Evolutionary conservation across 257 asterid genomes (phyloP).

Genomic region (Forsythia viridissima): DNA sequence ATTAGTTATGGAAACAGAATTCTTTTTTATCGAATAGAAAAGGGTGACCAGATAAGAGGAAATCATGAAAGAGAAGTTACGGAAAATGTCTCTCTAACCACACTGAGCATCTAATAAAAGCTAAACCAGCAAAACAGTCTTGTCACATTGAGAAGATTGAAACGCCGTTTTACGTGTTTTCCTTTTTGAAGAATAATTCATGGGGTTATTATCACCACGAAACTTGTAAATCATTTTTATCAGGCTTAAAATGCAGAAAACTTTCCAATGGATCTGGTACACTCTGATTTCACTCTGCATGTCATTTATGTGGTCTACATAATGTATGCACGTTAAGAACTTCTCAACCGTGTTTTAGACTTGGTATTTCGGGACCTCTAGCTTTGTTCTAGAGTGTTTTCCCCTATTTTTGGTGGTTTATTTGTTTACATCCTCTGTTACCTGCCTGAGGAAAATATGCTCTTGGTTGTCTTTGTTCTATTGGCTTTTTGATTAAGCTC

Average conservation of each 20-base stretch:
- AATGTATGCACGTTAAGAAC: neutral
- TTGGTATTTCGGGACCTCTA: neutral
- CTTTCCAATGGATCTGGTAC: neutral
- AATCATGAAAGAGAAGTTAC: neutral
- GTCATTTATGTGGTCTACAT: neutral
- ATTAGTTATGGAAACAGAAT: neutral
- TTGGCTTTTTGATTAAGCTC: neutral
- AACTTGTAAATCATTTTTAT: neutral
- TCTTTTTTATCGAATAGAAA: neutral
- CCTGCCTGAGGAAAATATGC: neutral
- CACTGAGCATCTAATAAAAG: neutral
- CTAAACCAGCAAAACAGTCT: neutral
- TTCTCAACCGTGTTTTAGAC: neutral
- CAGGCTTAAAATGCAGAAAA: neutral
- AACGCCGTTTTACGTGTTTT: neutral
- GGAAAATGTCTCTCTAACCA: neutral
- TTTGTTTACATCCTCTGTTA: neutral
- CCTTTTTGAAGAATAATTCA: neutral
- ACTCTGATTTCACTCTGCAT: neutral
- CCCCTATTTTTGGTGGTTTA: neutral
- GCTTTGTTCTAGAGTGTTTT: neutral
- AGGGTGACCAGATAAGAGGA: neutral
- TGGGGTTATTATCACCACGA: neutral
- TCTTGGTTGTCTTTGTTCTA: neutral
- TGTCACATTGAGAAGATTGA: neutral